Percentiles rank a stretch among this genome's conserved stretches.
Evolutionary conservation across 345 rosid species (phyloP).

Genomic region (Erucastrum elatum): DNA sequence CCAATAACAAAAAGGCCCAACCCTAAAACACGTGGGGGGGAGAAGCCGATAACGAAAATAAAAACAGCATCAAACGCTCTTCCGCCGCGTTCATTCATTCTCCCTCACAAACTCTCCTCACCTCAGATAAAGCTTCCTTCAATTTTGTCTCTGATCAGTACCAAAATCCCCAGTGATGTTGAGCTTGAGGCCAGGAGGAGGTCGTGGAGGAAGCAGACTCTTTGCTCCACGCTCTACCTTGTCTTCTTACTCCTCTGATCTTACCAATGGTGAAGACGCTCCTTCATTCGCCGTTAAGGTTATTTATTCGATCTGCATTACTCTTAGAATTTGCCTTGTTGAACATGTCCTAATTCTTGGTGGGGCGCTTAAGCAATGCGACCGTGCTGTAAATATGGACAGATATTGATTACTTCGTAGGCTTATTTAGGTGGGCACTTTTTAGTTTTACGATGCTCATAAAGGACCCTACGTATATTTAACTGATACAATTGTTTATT

Average conservation of each 20-base stretch:
- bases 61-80: neutral
- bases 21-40: neutral
- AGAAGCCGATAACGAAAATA: neutral
- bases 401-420: constrained; percentile 48
- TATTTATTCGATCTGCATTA: neutral
- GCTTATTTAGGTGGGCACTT: constrained; percentile 61
- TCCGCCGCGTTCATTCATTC: neutral
- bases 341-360: constrained; percentile 81
- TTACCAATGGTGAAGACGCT: constrained; percentile 23
- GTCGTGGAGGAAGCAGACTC: constrained; percentile 38
- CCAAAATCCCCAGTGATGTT: constrained; percentile 22
- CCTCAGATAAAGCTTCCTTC: neutral
- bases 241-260: constrained; percentile 28
- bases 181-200: constrained; percentile 44
- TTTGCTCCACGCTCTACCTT: constrained; percentile 27
- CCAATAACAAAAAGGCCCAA: neutral
- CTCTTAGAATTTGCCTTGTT: neutral
- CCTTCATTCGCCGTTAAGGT: constrained; percentile 40
- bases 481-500: no score
- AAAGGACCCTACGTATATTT: constrained; percentile 48
- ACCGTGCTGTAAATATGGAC: constrained; percentile 81
- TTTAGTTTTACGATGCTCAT: constrained; percentile 48
- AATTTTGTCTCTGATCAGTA: neutral
- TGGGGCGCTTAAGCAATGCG: constrained; percentile 60
- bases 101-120: neutral